phyloP scores from a whole-genome alignment of 2,329 filamentous ascomycete species.

The Colletotrichum falcatum region DNA sequence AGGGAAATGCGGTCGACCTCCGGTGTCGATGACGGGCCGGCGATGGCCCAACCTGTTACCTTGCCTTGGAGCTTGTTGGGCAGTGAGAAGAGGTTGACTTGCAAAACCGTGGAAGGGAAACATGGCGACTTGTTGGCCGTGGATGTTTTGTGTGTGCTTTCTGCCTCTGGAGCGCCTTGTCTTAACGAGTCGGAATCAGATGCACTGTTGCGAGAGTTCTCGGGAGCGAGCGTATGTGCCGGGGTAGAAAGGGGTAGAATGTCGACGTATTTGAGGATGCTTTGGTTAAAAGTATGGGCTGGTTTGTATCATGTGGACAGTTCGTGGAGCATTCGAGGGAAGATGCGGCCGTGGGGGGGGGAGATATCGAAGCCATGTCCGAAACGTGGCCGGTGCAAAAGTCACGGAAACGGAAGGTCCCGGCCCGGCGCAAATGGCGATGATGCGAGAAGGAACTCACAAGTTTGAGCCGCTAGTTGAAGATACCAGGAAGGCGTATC shows the following conservation, averaged over 20 bases:
- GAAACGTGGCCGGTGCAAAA: background rate
- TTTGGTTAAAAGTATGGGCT: background rate
- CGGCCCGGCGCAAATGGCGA: background rate
- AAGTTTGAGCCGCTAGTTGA: background rate
- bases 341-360: background rate
- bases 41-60: accelerated
- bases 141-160: background rate
- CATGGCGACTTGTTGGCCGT: background rate
- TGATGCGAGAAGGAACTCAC: background rate
- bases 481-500: background rate
- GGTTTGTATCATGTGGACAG: background rate
- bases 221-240: background rate
- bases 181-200: background rate
- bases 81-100: no score
- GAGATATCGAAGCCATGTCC: background rate
- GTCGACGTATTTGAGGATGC: background rate
- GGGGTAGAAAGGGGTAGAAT: background rate
- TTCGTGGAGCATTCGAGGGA: background rate
- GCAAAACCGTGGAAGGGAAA: background rate
- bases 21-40: background rate
- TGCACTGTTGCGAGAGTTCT: background rate
- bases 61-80: background rate
- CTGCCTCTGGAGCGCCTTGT: background rate
- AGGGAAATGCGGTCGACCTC: accelerated
- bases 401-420: background rate